Base-by-base conservation (phyloP, 345 rosid genomes). In the Turnera subulata region DNA sequence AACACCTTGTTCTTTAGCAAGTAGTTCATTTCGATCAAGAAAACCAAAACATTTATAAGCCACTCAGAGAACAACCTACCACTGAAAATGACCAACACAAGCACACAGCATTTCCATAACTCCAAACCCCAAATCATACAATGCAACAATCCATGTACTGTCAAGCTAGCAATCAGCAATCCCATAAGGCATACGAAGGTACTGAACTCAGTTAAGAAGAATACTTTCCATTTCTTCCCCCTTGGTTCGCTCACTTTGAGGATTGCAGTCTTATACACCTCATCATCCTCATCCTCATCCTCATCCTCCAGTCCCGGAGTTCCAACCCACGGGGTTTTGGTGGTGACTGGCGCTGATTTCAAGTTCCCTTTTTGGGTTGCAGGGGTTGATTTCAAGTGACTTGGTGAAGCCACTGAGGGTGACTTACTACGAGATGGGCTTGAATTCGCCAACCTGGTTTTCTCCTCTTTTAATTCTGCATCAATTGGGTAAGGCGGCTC, bases 1-100 rank as follows among this genome's bases (percentile, higher is more conserved):
- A 85, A 51, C 48, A 84, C 87, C 65, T 84, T 84, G 66, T 84
- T 84, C 64, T 66, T 79, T 24, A 81, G 77, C 79, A 79, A 54
- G 53, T 71, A 84, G 64, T 77, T 81, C 67, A 66, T 79, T 63
- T 81, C 87, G 29, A 82, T 67, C 64, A 74, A 67, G 72, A 81
- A 79, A 55, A 81, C 80, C 55, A 73, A 38, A 23, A 77, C 23
- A 35, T 79, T 79, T 57, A 77, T 68, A 40, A 72, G 61, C 83
- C 87, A 77, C 21, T 64, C 80, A 0, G 78, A 69, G 25, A 79
- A 59, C 72, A 84, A 67, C 49, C 80, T 61, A 32, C 91, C 87
- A 33, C 79, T 69, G 56, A 78, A 73, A 19, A 78, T 69, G 14
- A 80, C 85, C 47, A 77, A 39, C 6, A 82, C 48, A 38, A 82